Conservation (phyloP, 345 rosid genomes). For the Pelargonium nanum region DNA sequence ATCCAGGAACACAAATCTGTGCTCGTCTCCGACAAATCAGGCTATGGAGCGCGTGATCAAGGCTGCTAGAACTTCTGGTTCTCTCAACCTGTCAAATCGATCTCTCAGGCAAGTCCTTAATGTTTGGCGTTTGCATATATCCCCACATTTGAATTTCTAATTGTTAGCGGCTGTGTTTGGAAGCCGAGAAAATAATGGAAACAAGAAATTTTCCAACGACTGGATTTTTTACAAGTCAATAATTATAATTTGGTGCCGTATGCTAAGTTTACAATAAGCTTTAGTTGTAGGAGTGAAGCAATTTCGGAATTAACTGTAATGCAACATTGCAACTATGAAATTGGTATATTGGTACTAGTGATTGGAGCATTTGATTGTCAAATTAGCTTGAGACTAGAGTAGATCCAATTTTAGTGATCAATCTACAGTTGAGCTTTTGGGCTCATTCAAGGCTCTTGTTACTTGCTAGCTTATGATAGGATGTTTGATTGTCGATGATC, state of each 20-base stretch:
- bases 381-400: too few species aligned
- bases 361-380: background rate
- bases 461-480: background rate
- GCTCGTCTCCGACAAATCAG: slow-evolving; percentile 11
- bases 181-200: background rate
- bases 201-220: too few species aligned
- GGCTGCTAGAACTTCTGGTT: slow-evolving; percentile 80
- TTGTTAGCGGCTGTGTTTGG: background rate
- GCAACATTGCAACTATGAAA: too few species aligned
- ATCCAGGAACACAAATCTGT: background rate
- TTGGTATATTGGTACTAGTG: background rate
- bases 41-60: slow-evolving; percentile 75
- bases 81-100: slow-evolving; percentile 89
- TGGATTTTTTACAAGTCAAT: too few species aligned
- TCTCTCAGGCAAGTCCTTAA: slow-evolving; percentile 48
- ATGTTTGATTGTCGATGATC: background rate
- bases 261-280: too few species aligned
- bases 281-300: background rate
- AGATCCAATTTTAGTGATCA: background rate
- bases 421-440: too few species aligned
- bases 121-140: background rate
- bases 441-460: too few species aligned
- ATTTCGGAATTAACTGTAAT: background rate
- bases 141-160: background rate
- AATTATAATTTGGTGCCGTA: too few species aligned